phyloP scores from a whole-genome alignment of 192 early-diverging fungal species.

The Gamsiella multidivaricata region DNA sequence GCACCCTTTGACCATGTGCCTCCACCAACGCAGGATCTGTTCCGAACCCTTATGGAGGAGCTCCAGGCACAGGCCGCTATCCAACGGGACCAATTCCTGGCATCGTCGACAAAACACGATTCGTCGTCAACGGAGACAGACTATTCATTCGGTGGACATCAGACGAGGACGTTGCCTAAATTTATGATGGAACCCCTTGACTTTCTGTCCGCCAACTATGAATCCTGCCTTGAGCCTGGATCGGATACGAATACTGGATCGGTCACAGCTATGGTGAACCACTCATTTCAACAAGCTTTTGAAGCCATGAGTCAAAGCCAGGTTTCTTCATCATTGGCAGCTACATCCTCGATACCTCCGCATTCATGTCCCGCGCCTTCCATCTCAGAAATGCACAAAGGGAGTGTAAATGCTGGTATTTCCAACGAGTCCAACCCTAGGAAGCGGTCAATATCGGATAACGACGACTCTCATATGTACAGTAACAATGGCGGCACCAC shows the following conservation, averaged over 20 bases:
- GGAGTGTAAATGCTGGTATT: not conserved
- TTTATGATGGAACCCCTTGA: constrained; percentile 48
- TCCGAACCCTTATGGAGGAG: constrained; percentile 49
- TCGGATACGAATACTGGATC: not conserved
- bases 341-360: not conserved
- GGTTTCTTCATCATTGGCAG: not conserved
- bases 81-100: constrained; percentile 35
- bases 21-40: constrained; percentile 47
- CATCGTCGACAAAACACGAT: constrained; percentile 11
- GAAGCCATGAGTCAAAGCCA: not conserved
- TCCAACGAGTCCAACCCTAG: not conserved
- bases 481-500: not conserved
- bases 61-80: constrained; percentile 41
- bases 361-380: not conserved
- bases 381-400: not conserved
- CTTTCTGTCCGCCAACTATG: constrained; percentile 31
- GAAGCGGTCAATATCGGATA: constrained; percentile 21
- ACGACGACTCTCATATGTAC: constrained; percentile 10
- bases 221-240: constrained; percentile 17
- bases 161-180: constrained; percentile 8
- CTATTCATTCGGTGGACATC: not conserved
- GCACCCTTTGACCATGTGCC: constrained; percentile 27
- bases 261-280: not conserved
- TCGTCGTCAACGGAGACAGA: constrained; percentile 2
- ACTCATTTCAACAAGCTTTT: not conserved